Evolutionary conservation across 179 eudicot species (phyloP).

Genomic region (Nepenthes alata): DNA sequence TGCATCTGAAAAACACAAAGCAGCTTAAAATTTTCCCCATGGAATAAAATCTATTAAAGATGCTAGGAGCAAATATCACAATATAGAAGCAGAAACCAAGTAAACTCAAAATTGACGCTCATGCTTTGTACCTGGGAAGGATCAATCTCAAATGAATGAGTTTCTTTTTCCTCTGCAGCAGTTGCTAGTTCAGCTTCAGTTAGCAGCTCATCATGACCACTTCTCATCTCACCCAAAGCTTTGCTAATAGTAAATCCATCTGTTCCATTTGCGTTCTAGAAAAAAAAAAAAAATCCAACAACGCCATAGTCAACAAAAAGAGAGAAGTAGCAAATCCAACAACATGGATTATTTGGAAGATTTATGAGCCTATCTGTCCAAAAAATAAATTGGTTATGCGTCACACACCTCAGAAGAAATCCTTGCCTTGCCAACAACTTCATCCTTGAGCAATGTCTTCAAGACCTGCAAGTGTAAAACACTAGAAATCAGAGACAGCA

Average conservation of each 20-base stretch:
- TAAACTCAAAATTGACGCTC: not conserved
- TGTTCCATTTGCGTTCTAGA: conserved; percentile 43
- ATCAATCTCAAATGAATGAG: conserved; percentile 88
- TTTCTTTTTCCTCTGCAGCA: conserved; percentile 94
- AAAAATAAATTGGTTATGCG: conserved; percentile 2
- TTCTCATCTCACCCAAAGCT: conserved; percentile 51
- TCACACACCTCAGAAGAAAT: conserved; percentile 50
- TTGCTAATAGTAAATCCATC: conserved; percentile 58
- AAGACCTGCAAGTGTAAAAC: conserved; percentile 47
- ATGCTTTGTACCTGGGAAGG: conserved; percentile 51
- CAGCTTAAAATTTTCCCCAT: not conserved
- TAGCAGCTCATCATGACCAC: conserved; percentile 59
- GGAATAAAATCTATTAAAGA: not conserved
- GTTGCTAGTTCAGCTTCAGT: conserved; percentile 89
- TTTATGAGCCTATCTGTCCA: not conserved
- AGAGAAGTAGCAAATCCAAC: not conserved
- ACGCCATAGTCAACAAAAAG: not conserved
- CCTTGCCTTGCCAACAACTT: conserved; percentile 66
- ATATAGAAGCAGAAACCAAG: conserved; percentile 1
- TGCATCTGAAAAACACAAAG: not conserved
- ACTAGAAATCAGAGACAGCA: not conserved
- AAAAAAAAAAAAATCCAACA: not conserved
- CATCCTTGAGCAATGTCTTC: conserved; percentile 66
- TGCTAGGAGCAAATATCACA: not conserved
- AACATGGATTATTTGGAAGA: too few relatives aligned